A percentile compares a stretch with the other conserved stretches of the same genome.
These are phyloP conservation scores for Acanthamoeba lugdunensis DNA, from an alignment of 208 protist species.

Conservation along the genomic window DNA sequence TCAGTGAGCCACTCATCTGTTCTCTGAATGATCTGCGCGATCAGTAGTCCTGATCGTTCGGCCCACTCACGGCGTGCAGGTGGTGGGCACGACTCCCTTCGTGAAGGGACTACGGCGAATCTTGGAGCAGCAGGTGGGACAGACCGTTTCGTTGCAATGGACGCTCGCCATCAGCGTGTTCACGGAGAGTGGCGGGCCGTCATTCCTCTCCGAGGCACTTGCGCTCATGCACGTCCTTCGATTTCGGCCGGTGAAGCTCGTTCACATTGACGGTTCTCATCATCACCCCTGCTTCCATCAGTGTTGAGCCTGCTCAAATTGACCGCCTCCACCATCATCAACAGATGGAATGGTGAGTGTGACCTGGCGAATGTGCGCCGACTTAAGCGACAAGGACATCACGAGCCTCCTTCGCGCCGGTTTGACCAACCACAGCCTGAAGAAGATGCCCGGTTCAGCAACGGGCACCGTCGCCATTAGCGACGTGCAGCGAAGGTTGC, in stretches of 20 bases:
- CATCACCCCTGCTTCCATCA: not conserved
- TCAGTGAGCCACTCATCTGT: not conserved
- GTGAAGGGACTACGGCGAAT: not conserved
- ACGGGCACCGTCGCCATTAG: not conserved
- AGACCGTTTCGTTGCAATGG: not conserved
- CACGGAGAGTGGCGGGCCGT: not conserved
- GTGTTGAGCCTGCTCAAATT: too few relatives aligned
- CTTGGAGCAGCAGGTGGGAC: conserved; percentile 7
- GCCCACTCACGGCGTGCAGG: not conserved
- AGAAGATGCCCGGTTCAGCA: conserved; percentile 14
- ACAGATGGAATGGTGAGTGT: not conserved
- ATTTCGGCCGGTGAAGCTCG: conserved; percentile 6
- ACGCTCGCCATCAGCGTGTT: conserved; percentile 18
- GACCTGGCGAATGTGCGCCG: not conserved
- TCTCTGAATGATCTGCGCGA: not conserved
- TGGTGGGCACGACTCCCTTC: conserved; percentile 9
- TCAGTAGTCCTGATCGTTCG: not conserved
- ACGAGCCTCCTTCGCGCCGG: not conserved
- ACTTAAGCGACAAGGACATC: conserved; percentile 21
- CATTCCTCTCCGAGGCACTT: not conserved
- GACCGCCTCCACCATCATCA: not conserved
- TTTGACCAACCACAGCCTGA: not conserved
- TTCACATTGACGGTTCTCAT: not conserved
- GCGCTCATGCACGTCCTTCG: not conserved
- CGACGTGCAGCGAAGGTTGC: not conserved